Percentiles rank a stretch among this genome's conserved stretches.
phyloP scores from a whole-genome alignment of 768 basidiomycete genomes.

The Aureoboletus auriporus region DNA sequence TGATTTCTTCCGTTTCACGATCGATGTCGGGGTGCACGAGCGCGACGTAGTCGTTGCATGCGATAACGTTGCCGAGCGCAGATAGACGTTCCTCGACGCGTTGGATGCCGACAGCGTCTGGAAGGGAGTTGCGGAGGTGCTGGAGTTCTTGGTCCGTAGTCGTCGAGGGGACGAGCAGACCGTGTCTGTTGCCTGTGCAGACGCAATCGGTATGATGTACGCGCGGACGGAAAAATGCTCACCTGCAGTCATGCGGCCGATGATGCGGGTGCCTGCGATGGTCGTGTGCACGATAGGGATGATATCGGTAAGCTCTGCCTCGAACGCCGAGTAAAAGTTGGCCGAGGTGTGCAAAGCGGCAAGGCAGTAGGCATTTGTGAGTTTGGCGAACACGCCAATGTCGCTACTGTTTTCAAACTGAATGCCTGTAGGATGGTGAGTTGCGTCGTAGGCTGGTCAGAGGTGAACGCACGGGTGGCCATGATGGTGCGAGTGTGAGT shows the following conservation, averaged over 20 bases:
- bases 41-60: slow-evolving; percentile 98
- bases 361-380: slow-evolving; percentile 98
- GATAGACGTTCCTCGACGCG: slow-evolving; percentile 96
- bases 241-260: slow-evolving; percentile 93
- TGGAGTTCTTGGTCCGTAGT: slow-evolving; percentile 98
- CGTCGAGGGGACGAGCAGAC: slow-evolving; percentile 91
- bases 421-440: slow-evolving; percentile 49
- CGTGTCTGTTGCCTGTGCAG: slow-evolving; percentile 84
- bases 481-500: slow-evolving; percentile 29
- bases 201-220: neutral
- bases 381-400: slow-evolving; percentile 94
- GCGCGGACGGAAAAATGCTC: neutral
- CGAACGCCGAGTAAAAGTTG: slow-evolving; percentile 98
- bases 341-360: slow-evolving; percentile 90
- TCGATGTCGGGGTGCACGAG: slow-evolving; percentile 98
- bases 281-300: slow-evolving; percentile 95
- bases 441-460: neutral
- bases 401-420: slow-evolving; percentile 95
- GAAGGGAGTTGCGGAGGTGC: slow-evolving; percentile 93
- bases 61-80: slow-evolving; percentile 97
- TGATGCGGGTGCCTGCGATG: slow-evolving; percentile 90
- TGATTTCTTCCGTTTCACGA: slow-evolving; percentile 99
- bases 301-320: slow-evolving; percentile 89
- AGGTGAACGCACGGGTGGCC: slow-evolving; percentile 59
- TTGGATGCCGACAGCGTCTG: slow-evolving; percentile 90